Conservation (phyloP, 108 stramenopile genomes). For the Stephanodiscus minutulus region DNA sequence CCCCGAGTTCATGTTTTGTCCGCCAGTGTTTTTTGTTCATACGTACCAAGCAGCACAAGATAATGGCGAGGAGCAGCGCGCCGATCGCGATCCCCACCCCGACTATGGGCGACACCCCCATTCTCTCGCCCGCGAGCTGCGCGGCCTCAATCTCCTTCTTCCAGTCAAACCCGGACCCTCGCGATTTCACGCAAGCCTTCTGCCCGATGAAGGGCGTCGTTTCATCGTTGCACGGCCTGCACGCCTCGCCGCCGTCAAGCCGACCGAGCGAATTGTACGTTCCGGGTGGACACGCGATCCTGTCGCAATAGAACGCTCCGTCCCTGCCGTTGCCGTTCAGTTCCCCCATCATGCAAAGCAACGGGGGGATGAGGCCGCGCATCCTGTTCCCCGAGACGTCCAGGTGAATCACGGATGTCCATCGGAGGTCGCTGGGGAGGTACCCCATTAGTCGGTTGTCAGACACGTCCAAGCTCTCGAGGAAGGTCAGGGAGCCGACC, state of each 20-base stretch:
- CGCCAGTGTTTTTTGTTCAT: background rate
- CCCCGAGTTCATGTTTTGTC: conserved; percentile 1
- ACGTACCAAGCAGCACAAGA: background rate
- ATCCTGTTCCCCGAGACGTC: conserved; percentile 57
- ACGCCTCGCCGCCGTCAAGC: conserved; percentile 19
- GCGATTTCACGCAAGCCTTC: conserved; percentile 7
- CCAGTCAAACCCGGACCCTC: conserved; percentile 11
- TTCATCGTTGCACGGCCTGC: conserved; percentile 35
- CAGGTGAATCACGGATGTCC: conserved; percentile 51
- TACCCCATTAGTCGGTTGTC: conserved; percentile 57
- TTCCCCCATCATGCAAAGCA: conserved; percentile 56
- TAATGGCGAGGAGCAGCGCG: background rate
- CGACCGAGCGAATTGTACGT: conserved; percentile 44
- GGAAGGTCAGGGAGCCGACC: conserved; percentile 49
- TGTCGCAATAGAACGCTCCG: conserved; percentile 49
- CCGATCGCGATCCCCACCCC: conserved; percentile 2
- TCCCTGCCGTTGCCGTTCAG: conserved; percentile 57
- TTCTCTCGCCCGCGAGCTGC: background rate
- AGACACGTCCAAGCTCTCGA: conserved; percentile 56
- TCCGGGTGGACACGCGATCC: conserved; percentile 54
- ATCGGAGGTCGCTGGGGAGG: conserved; percentile 58
- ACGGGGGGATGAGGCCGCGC: conserved; percentile 55
- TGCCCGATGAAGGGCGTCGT: conserved; percentile 21
- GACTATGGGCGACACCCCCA: conserved; percentile 9
- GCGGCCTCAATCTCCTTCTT: conserved; percentile 14